These are phyloP conservation scores for Diaporthe citrichinensis DNA, from an alignment of 2,329 filamentous ascomycete species.

Conservation along the genomic window DNA sequence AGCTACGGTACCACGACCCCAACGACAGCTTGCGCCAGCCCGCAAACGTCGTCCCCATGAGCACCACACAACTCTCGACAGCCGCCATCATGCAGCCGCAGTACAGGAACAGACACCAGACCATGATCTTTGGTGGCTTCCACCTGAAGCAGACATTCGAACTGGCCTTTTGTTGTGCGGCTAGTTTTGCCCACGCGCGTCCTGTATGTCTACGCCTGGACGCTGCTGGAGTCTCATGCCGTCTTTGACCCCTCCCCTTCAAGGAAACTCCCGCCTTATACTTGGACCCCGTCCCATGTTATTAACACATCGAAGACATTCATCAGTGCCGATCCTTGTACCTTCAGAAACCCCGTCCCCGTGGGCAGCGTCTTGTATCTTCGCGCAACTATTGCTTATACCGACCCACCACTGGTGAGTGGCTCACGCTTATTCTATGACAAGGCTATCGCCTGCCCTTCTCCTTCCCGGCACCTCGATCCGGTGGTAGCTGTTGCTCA, in stretches of 20 bases:
- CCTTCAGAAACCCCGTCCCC: conserved; percentile 81
- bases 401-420: conserved; percentile 66
- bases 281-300: neutral
- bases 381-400: conserved; percentile 80
- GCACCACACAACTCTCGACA: conserved; percentile 70
- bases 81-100: conserved; percentile 82
- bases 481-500: neutral
- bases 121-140: conserved; percentile 85
- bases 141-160: conserved; percentile 83
- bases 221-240: neutral
- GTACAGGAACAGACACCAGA: conserved; percentile 67
- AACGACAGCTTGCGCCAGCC: conserved; percentile 51
- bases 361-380: conserved; percentile 82
- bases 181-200: conserved; percentile 77
- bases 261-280: neutral
- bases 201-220: conserved; percentile 53
- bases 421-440: neutral
- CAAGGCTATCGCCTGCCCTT: neutral
- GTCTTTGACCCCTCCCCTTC: too few species aligned
- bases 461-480: neutral
- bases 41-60: conserved; percentile 66
- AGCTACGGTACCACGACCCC: conserved; percentile 71
- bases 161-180: conserved; percentile 81
- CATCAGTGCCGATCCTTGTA: conserved; percentile 79
- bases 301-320: conserved; percentile 61